Evolutionary conservation across 345 rosid genomes (phyloP), one percentile per base, ranked within the genome.

Genomic region (Punica granatum): DNA sequence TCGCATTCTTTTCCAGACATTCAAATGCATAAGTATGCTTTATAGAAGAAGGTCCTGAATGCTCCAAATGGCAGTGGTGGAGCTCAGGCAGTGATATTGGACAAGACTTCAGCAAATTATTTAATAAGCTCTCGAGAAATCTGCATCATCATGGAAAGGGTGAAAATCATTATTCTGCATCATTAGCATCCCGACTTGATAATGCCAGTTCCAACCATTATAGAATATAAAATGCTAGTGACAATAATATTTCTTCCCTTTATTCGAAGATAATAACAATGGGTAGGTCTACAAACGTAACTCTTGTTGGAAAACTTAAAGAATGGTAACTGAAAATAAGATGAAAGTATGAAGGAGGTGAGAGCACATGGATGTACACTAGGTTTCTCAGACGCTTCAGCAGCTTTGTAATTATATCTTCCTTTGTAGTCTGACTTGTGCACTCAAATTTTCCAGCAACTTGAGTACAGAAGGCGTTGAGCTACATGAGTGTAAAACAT

Each of bases 401-500:
- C 65, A 91, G 79, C 78, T 91, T 91, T 64, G 70, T 77, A 53
- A 77, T 79, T 65, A 86, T 77, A 68, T 88, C 92, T 73, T 84
- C 83, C 70, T 78, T 78, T 39, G 88, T 76, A 30, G 85, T 69
- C 80, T 83, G 95, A 78, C 83, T 84, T 58, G 77, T 73, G 77
- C 77, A 78, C 68, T 81, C 78, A 84, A 72, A 74, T 74, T 73
- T 78, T 70, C 81, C 85, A 71, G 77, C 75, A 32, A 90, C 77
- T 83, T 91, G 95, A 66, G 92, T 72, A 35, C 88, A 78, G 81
- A 91, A 91, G 72, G 91, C 90, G 75, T 88, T 91, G 54, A 91
- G 90, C 97, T 90, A 68, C 74, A 77, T 37, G 63, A 75, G 32
- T 70, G 75, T 67, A 11, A 53, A 67, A 5, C 26, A 2, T 56